Base-by-base conservation (phyloP, 352 stramenopile species). In the Thalassiosira exigua region DNA sequence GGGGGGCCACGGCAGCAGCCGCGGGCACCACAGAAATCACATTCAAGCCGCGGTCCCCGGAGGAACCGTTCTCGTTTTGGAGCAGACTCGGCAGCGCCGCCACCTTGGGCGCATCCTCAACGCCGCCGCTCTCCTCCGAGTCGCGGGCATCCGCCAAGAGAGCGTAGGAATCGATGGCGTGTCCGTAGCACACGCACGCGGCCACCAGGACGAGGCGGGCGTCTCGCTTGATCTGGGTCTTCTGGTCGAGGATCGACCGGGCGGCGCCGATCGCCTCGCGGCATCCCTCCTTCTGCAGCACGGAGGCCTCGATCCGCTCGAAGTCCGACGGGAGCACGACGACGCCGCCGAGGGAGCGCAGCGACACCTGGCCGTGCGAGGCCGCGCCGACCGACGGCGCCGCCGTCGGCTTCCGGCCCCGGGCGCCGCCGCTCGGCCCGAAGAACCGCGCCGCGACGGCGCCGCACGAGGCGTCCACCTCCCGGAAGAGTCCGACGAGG, bases 201-300 rank as follows among this genome's bases (percentile, higher is more conserved):
- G 86, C 84, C 5, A 93, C 82, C 29, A 93, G 71, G 0, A 93
- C 88, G 36, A 79, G 70, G 46, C 86, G 53, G 48, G 67, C 62
- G 33, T 93, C 88, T 9, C 84, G 76, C 61, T 87, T 81, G 4
- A 93, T 72, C 46, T 82, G 48, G 22, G 75, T 79, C 72, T 92
- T 70, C 42, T 85, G 75, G 1, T 79, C 21, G 26, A 93, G 50
- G 26, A 87, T 59, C 27, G 60, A 41, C 54, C 78, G 80, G 0
- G 82, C 73, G 41, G 64, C 64, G 14, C 51, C 44, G n/a, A 86
- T 78, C 41, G 73, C 66, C 27, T 82, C 64, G 29, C 79, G 54
- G 17, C 76, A 79, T n/a, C 60, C 56, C 69, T 87, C 56, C 33
- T 84, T 77, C 53, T 72, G 68, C 5, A 75, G 58, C 27, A 83